phyloP scores from a whole-genome alignment of 108 stramenopile species.

The Chaetoceros tenuissimus region DNA sequence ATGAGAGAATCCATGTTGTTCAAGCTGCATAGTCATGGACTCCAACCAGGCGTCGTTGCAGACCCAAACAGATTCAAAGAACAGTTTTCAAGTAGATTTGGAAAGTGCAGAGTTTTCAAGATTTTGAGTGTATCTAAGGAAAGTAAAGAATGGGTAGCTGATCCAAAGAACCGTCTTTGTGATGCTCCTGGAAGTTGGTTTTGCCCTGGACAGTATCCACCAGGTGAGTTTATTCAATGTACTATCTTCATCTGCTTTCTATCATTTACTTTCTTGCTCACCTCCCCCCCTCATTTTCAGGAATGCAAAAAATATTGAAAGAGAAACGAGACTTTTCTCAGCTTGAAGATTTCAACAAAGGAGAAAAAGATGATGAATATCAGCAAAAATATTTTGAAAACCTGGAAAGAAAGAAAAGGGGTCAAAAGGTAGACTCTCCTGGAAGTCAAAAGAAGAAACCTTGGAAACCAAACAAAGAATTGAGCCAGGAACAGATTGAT shows the following conservation, averaged over 20 bases:
- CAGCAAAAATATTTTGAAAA: conserved; percentile 80
- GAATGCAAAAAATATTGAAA: conserved; percentile 67
- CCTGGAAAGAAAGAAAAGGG: conserved; percentile 32
- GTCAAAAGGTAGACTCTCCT: conserved; percentile 9
- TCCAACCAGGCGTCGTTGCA: conserved; percentile 63
- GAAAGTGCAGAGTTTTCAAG: conserved; percentile 96
- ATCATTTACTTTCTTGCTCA: no score
- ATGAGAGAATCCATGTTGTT: conserved; percentile 81
- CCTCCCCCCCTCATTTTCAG: no score
- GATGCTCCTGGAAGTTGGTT: conserved; percentile 85
- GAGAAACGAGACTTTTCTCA: conserved; percentile 81
- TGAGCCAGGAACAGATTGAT: conserved; percentile 45
- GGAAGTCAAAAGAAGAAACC: conserved; percentile 8
- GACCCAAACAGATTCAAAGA: conserved; percentile 69
- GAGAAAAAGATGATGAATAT: conserved; percentile 59
- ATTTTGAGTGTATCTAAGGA: conserved; percentile 80
- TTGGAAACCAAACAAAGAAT: neutral
- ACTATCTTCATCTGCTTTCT: no score
- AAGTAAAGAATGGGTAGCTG: conserved; percentile 78
- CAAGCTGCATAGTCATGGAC: conserved; percentile 79
- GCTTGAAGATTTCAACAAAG: conserved; percentile 87
- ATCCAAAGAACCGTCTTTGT: conserved; percentile 64
- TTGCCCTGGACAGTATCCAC: conserved; percentile 88
- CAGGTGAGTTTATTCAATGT: no score
- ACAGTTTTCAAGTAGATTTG: conserved; percentile 87